phyloP scores from a whole-genome alignment of 73 alveolate species.

The Strombidium stylifer region DNA sequence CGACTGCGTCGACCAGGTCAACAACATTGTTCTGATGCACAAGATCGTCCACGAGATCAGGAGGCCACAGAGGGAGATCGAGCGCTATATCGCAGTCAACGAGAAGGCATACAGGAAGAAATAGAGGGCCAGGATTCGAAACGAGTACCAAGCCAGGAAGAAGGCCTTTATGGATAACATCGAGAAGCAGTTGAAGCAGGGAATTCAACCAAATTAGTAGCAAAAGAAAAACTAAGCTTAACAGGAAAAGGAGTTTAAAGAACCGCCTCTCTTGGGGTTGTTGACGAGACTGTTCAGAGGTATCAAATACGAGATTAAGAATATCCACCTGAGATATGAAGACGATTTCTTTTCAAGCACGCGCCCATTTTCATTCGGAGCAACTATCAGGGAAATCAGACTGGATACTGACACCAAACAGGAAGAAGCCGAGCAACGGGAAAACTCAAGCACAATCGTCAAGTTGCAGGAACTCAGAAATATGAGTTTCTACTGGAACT shows the following conservation, averaged over 20 bases:
- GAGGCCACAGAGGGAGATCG: too few relatives aligned
- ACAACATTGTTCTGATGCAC: constrained; percentile 25
- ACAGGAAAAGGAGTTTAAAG: constrained; percentile 22
- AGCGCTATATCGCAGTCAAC: too few relatives aligned
- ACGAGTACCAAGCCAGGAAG: constrained; percentile 17
- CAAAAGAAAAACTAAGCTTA: constrained; percentile 2
- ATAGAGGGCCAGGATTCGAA: background rate
- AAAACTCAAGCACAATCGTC: constrained; percentile 7
- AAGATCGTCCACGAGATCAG: too few relatives aligned
- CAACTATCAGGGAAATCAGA: constrained; percentile 24
- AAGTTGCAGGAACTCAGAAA: constrained; percentile 36
- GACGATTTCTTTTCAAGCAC: constrained; percentile 51
- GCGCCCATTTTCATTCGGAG: constrained; percentile 57
- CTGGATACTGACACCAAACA: constrained; percentile 15
- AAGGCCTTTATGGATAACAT: background rate
- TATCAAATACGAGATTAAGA: constrained; percentile 23
- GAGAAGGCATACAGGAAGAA: constrained; percentile 11
- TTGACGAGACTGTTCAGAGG: constrained; percentile 30
- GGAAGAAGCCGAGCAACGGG: background rate
- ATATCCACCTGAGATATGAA: constrained; percentile 62
- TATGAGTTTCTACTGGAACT: constrained; percentile 56
- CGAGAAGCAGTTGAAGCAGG: background rate
- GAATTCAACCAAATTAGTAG: constrained; percentile 1
- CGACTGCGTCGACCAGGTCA: constrained; percentile 11
- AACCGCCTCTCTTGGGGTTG: constrained; percentile 29